A percentile compares a stretch with the other conserved stretches of the same genome.
phyloP scores from a whole-genome alignment of 2,329 filamentous ascomycete genomes.

The Aspergillus tanneri region DNA sequence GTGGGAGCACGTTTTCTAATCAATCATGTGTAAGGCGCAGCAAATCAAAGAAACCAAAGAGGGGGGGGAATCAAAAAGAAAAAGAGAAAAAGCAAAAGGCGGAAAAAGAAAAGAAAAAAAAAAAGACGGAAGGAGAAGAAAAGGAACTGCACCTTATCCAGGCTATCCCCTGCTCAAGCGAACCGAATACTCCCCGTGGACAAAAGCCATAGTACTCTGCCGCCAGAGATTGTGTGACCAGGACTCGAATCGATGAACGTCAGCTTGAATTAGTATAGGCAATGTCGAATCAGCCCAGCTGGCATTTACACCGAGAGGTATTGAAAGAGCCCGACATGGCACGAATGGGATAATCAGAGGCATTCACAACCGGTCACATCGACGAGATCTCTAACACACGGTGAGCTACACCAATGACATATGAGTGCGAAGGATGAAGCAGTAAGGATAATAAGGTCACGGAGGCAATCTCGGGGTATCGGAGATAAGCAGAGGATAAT shows the following conservation, averaged over 20 bases:
- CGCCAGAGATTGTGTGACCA: constrained; percentile 18
- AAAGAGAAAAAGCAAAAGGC: not conserved
- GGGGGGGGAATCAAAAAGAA: not conserved
- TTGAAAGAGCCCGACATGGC: constrained; percentile 11
- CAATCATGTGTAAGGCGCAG: constrained; percentile 1
- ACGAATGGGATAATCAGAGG: not conserved
- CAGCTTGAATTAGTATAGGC: constrained; percentile 12
- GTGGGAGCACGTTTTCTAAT: constrained; percentile 6
- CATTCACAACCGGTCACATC: constrained; percentile 12
- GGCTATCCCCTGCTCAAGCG: constrained; percentile 20
- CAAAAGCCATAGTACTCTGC: constrained; percentile 12
- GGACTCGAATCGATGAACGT: constrained; percentile 16
- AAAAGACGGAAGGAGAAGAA: constrained; percentile 1
- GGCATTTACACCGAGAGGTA: constrained; percentile 3
- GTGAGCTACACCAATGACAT: constrained; percentile 19
- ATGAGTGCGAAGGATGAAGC: not conserved
- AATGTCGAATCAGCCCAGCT: constrained; percentile 12
- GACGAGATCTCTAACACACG: too few species aligned
- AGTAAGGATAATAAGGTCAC: too few species aligned
- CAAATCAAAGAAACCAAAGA: not conserved
- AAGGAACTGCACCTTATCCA: constrained; percentile 15
- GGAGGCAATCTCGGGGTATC: not conserved
- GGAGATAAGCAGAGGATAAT: too few species aligned
- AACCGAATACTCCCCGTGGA: constrained; percentile 12
- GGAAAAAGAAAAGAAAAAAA: constrained; percentile 7